These are phyloP conservation scores for Pseudogymnoascus sp. DNA, from an alignment of 2,329 filamentous ascomycete genomes.

Conservation along the genomic window DNA sequence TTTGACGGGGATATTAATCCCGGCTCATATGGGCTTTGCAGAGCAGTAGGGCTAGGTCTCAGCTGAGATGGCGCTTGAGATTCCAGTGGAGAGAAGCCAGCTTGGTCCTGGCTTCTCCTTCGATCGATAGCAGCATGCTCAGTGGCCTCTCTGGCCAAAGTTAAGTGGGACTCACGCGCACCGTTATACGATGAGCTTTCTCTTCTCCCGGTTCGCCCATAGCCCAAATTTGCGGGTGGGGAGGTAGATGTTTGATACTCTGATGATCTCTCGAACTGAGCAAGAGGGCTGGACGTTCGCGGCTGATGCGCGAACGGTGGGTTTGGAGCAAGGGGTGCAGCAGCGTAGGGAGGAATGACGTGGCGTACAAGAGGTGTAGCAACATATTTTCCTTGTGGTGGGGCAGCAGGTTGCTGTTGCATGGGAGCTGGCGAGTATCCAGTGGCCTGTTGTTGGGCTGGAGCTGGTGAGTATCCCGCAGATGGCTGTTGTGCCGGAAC, in stretches of 20 bases:
- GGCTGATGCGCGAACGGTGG: conserved; percentile 50
- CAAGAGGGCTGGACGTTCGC: conserved; percentile 57
- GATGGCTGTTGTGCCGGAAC: conserved; percentile 35
- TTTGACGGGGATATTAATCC: conserved; percentile 49
- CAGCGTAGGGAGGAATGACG: conserved; percentile 26
- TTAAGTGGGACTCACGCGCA: not conserved
- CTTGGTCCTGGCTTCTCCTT: conserved; percentile 3
- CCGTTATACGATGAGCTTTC: conserved; percentile 20
- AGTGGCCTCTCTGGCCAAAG: conserved; percentile 18
- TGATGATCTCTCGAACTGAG: conserved; percentile 48
- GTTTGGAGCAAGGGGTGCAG: conserved; percentile 37
- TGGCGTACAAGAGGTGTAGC: conserved; percentile 29
- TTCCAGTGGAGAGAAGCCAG: conserved; percentile 21
- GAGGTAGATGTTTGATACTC: conserved; percentile 17
- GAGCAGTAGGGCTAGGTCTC: not conserved
- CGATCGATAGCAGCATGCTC: conserved; percentile 16
- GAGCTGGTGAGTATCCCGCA: conserved; percentile 14
- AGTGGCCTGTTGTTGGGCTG: conserved; percentile 31
- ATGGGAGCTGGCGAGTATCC: conserved; percentile 54
- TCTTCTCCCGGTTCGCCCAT: not conserved
- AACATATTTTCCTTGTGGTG: conserved; percentile 24
- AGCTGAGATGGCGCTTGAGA: conserved; percentile 45
- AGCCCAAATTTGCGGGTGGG: not conserved
- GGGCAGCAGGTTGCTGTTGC: conserved; percentile 29
- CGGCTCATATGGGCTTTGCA: conserved; percentile 30